These are phyloP conservation scores for Tardiomyces digboiensis DNA, from an alignment of 1,139 yeast genomes.

Conservation along the genomic window DNA sequence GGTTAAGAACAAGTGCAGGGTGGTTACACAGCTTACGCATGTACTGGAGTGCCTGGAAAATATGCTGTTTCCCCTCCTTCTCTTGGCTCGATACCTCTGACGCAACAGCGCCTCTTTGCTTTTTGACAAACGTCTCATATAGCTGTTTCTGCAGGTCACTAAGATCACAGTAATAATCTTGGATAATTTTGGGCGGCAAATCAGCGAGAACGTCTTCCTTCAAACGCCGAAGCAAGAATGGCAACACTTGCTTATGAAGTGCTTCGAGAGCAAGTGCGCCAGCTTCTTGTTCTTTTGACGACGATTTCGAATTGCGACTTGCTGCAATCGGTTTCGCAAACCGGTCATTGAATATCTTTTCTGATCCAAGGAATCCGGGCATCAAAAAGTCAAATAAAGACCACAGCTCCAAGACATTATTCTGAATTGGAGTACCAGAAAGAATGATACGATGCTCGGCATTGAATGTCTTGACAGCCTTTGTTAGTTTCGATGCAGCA, in stretches of 20 bases:
- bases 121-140: constrained; percentile 85
- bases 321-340: constrained; percentile 98
- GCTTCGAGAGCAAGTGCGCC: constrained; percentile 96
- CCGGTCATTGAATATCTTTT: constrained; percentile 86
- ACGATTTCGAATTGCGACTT: constrained; percentile 80
- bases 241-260: constrained; percentile 90
- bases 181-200: constrained; percentile 96
- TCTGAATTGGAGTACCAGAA: constrained; percentile 98
- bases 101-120: constrained; percentile 67
- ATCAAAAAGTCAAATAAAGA: constrained; percentile 93
- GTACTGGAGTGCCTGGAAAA: constrained; percentile 95
- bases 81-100: constrained; percentile 42
- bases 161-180: constrained; percentile 94
- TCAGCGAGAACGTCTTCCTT: constrained; percentile 96
- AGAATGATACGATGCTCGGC: constrained; percentile 88
- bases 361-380: constrained; percentile 98
- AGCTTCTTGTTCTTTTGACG: constrained; percentile 93
- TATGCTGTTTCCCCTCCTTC: constrained; percentile 68
- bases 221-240: constrained; percentile 90
- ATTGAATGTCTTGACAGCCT: constrained; percentile 69
- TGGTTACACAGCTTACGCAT: constrained; percentile 97
- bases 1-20: constrained; percentile 85
- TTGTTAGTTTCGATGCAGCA: constrained; percentile 78
- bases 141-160: constrained; percentile 83
- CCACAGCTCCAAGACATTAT: constrained; percentile 95